A percentile compares a stretch with the other conserved stretches of the same genome.
These are phyloP conservation scores for Moniliophthora roreri DNA, from an alignment of 1,284 basidiomycete species.

Conservation along the genomic window DNA sequence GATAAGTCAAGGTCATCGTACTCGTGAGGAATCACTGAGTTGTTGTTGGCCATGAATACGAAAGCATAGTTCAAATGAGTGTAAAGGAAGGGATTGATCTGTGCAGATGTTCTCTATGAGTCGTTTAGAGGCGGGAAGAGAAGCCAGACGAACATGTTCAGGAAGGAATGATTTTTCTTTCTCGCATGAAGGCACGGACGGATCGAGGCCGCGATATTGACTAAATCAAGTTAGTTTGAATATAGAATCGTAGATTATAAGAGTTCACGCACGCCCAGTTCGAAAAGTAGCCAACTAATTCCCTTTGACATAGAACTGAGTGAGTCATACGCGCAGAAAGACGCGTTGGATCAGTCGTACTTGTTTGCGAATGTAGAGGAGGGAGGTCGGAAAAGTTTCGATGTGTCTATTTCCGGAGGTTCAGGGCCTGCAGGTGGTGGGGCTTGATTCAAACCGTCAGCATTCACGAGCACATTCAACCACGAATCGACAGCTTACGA, in stretches of 20 bases:
- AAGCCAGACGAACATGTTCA: neutral
- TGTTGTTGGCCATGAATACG: neutral
- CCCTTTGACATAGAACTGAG: neutral
- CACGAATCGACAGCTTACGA: neutral
- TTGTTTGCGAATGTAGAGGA: neutral
- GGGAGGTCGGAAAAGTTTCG: neutral
- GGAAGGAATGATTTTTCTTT: neutral
- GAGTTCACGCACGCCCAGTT: neutral
- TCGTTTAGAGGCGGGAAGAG: neutral
- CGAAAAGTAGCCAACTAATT: neutral
- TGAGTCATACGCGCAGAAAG: neutral
- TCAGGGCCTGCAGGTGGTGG: neutral
- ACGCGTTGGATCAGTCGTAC: neutral
- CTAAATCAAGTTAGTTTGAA: no score
- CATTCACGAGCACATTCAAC: neutral
- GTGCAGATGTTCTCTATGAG: neutral
- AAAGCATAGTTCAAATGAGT: constrained; percentile 1
- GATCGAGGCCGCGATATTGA: neutral
- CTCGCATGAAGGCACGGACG: neutral
- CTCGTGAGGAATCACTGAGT: neutral
- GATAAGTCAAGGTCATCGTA: neutral
- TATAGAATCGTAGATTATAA: no score
- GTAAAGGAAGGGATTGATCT: neutral
- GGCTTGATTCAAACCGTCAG: neutral
- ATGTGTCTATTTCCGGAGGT: neutral